Conservation (phyloP, 2,329 filamentous ascomycete genomes). For the Colletotrichum trifolii region DNA sequence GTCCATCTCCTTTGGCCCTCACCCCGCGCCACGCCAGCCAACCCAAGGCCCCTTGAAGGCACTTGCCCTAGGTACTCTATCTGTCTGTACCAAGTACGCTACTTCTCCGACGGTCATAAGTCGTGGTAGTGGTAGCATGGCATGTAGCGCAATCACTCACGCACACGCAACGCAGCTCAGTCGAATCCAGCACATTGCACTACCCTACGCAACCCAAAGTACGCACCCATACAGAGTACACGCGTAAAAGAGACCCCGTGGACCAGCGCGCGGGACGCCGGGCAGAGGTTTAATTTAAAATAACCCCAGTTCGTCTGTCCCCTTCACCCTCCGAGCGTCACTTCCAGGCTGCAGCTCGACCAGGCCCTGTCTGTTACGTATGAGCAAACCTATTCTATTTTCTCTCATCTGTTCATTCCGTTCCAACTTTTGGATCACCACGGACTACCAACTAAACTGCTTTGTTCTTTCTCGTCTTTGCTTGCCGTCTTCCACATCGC, state of each 20-base stretch:
- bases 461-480: no score
- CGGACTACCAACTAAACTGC: constrained; percentile 4
- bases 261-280: constrained; percentile 19
- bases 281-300: constrained; percentile 34
- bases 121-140: no score
- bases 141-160: background rate
- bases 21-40: background rate
- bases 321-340: constrained; percentile 34
- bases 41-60: background rate
- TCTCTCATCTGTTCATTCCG: background rate
- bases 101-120: no score
- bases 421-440: background rate
- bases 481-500: no score
- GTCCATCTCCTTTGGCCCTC: background rate
- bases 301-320: constrained; percentile 35
- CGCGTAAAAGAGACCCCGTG: constrained; percentile 23
- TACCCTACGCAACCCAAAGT: background rate
- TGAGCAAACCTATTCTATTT: constrained; percentile 14
- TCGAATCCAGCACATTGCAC: background rate
- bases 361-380: constrained; percentile 20
- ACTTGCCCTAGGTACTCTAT: background rate
- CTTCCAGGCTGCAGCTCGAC: constrained; percentile 34
- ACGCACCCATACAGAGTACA: constrained; percentile 6
- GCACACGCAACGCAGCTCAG: background rate
- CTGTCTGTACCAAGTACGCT: background rate